Evolutionary conservation across 768 basidiomycete species (phyloP).

Genomic region (Psilocybe cyanescens): DNA sequence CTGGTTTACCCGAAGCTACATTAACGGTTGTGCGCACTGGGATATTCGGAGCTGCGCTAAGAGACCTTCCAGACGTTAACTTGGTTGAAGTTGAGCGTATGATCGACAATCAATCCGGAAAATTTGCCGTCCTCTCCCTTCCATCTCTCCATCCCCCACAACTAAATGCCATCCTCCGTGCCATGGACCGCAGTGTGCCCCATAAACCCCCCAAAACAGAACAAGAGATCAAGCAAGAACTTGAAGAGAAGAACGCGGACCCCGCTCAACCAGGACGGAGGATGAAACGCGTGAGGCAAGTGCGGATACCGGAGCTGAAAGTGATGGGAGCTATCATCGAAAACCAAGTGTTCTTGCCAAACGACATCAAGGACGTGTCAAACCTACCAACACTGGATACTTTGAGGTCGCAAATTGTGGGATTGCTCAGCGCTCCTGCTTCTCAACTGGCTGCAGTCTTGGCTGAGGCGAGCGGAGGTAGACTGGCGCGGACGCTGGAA

Average conservation of each 20-base stretch:
- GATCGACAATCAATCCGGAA: conserved; percentile 59
- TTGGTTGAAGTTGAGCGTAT: conserved; percentile 51
- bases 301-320: conserved; percentile 65
- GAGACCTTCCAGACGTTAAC: conserved; percentile 60
- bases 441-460: conserved; percentile 65
- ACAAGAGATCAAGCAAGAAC: conserved; percentile 51
- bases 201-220: conserved; percentile 55
- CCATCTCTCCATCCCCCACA: conserved; percentile 75
- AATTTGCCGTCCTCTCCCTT: conserved; percentile 66
- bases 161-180: conserved; percentile 65
- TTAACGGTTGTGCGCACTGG: conserved; percentile 78
- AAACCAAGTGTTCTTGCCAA: conserved; percentile 65
- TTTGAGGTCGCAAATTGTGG: conserved; percentile 82
- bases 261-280: conserved; percentile 73
- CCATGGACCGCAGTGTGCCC: conserved; percentile 70
- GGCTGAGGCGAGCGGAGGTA: conserved; percentile 66
- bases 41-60: conserved; percentile 78
- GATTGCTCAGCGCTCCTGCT: conserved; percentile 76
- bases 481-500: conserved; percentile 72
- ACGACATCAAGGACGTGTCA: conserved; percentile 63
- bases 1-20: conserved; percentile 40
- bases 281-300: conserved; percentile 59
- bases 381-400: conserved; percentile 80
- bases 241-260: conserved; percentile 61
- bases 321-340: conserved; percentile 84